Evolutionary conservation across 306 rosid species (phyloP).

Genomic region (Fagus sylvatica): DNA sequence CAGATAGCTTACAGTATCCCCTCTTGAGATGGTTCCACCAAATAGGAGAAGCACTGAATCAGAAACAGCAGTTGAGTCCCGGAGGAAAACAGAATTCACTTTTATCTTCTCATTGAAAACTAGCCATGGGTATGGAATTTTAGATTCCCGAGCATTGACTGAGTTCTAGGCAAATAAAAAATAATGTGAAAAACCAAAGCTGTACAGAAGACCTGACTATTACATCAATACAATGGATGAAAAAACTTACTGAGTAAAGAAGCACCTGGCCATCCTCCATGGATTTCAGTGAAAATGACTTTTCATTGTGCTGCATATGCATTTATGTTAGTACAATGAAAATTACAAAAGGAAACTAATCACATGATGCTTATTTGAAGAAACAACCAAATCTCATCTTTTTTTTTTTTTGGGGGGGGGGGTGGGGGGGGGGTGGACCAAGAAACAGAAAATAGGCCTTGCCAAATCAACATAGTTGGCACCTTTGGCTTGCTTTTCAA

Average conservation of each 20-base stretch:
- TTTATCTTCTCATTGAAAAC: slow-evolving; percentile 94
- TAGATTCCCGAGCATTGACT: slow-evolving; percentile 84
- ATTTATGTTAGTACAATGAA: slow-evolving; percentile 26
- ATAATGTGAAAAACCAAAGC: slow-evolving; percentile 25
- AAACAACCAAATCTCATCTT: not conserved
- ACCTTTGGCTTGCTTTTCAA: not conserved
- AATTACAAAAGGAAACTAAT: not conserved
- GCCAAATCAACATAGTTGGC: not conserved
- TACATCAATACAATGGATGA: slow-evolving; percentile 6
- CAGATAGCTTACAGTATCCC: slow-evolving; percentile 58
- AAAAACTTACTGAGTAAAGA: slow-evolving; percentile 69
- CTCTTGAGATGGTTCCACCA: slow-evolving; percentile 81
- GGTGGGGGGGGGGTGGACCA: too few relatives aligned
- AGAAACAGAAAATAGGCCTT: not conserved
- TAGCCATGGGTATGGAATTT: slow-evolving; percentile 94
- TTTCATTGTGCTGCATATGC: slow-evolving; percentile 79
- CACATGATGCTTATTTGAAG: slow-evolving; percentile 1
- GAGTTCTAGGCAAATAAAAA: slow-evolving; percentile 67
- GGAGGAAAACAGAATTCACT: slow-evolving; percentile 95
- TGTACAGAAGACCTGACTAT: slow-evolving; percentile 14
- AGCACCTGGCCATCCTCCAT: slow-evolving; percentile 99
- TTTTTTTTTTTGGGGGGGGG: not conserved
- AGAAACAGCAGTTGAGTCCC: slow-evolving; percentile 91
- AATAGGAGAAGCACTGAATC: slow-evolving; percentile 84
- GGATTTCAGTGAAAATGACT: slow-evolving; percentile 82